Base-by-base conservation (phyloP, 108 stramenopile species). In the Cyclostephanos tholiformis region DNA sequence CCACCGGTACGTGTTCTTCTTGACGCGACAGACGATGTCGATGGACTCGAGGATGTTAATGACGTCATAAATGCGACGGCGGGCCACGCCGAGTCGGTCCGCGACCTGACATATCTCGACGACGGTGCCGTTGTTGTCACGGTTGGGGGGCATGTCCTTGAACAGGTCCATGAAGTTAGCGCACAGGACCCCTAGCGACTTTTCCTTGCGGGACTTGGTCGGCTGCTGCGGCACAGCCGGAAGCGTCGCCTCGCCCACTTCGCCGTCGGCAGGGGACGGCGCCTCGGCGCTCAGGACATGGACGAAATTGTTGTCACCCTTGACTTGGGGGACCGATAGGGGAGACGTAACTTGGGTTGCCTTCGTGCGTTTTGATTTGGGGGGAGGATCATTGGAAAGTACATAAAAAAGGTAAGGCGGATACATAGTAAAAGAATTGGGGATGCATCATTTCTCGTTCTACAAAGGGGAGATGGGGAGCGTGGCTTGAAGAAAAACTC, bases 1-100 rank as follows among this genome's bases (percentile, higher is more conserved):
- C 92, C 93, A 97, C 19, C 80, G 72, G 72, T 98, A 98, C 0
- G 94, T 94, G 71, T 98, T 98, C 82, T 97, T 97, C 49, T 86
- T 80, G 53, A 90, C 77, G 23, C 94, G 85, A 27, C 74, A 67
- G 2, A 96, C 91, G 29, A 98, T 79, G 23, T 77, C 65, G 14
- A 98, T 65, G 38, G 88, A 78, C 77, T 97, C 96, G 72, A 98
- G 76, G 77, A 98, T 96, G 72, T 98, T 98, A 71, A 97, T 91
- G 9, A 98, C 88, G 74, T 98, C 97, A 76, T 98, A 98, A 35
- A 98, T 96, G 22, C 97, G 83, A 20, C 97, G 83, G 25, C 96
- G 88, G 69, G 94, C 93, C 19, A 98, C 96, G 12, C 89, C 94
- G 51, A 97, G 71, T 29, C 85, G 77, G 1, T 62, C 59, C 17